These are phyloP conservation scores for Obelidium mucronatum DNA, from an alignment of 192 early-diverging fungal genomes.

Conservation along the genomic window DNA sequence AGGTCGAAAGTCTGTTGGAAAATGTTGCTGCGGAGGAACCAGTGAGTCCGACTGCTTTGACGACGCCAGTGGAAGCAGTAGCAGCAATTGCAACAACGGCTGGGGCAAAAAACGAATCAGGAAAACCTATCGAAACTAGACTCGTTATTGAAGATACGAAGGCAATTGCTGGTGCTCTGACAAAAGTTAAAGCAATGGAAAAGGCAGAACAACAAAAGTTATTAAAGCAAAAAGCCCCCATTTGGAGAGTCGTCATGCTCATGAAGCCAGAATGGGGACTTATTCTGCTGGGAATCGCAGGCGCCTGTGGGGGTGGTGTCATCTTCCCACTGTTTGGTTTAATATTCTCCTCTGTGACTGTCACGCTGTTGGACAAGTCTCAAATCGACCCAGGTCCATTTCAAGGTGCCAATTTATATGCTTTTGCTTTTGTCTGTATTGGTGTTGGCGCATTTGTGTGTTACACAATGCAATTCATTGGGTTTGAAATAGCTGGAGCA, in stretches of 20 bases:
- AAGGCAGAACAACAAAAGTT: neutral
- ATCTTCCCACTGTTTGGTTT: conserved; percentile 32
- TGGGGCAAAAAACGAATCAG: no score
- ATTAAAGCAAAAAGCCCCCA: conserved; percentile 58
- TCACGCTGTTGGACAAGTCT: conserved; percentile 50
- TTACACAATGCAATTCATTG: conserved; percentile 55
- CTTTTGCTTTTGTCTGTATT: conserved; percentile 67
- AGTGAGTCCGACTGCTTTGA: neutral
- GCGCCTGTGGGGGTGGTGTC: conserved; percentile 29
- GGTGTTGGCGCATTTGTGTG: conserved; percentile 67
- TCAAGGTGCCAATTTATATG: conserved; percentile 59
- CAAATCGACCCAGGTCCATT: conserved; percentile 38
- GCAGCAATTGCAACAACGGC: conserved; percentile 21
- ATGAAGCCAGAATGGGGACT: conserved; percentile 63
- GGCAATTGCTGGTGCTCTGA: neutral
- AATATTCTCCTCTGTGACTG: conserved; percentile 32
- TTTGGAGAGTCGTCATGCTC: conserved; percentile 56
- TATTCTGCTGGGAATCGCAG: conserved; percentile 24
- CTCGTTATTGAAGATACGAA: conserved; percentile 16
- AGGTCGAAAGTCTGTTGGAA: conserved; percentile 22
- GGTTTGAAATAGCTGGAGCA: conserved; percentile 52
- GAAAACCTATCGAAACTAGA: conserved; percentile 23
- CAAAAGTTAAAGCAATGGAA: neutral
- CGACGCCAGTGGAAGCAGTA: neutral
- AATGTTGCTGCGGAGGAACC: conserved; percentile 1